A percentile compares a stretch with the other conserved stretches of the same genome.
These are phyloP conservation scores for Neurospora cerealis DNA, from an alignment of 495 filamentous ascomycete species.

Conservation along the genomic window DNA sequence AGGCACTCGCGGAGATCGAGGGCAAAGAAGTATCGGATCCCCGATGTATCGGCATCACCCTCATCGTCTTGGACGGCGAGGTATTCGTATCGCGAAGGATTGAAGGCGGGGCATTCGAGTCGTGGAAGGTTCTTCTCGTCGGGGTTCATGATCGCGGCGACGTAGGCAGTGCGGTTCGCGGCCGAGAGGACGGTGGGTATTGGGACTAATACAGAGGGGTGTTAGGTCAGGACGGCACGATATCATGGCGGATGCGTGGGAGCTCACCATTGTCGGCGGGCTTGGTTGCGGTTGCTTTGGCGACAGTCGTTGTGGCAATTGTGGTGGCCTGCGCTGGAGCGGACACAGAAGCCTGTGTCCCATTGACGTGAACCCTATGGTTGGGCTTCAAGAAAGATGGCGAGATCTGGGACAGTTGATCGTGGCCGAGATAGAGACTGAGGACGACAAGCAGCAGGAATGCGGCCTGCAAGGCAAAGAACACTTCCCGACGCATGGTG, in stretches of 20 bases:
- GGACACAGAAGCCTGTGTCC: not conserved
- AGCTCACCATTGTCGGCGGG: not conserved
- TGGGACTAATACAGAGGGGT: not conserved
- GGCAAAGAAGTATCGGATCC: slow-evolving; percentile 36
- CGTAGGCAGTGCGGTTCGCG: not conserved
- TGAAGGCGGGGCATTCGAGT: not conserved
- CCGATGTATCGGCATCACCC: not conserved
- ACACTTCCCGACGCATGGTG: not conserved
- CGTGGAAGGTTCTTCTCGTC: not conserved
- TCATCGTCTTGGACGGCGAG: not conserved
- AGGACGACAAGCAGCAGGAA: not conserved
- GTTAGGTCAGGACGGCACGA: not conserved
- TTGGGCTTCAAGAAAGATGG: not conserved
- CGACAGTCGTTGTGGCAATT: not conserved
- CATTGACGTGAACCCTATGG: not conserved
- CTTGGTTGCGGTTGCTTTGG: not conserved
- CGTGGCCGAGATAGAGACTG: not conserved
- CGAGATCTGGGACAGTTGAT: not conserved
- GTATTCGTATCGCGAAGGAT: not conserved
- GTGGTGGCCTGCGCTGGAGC: not conserved
- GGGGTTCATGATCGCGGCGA: not conserved
- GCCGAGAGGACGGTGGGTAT: not conserved
- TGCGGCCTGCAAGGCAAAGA: not conserved
- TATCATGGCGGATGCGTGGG: not conserved
- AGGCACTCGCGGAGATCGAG: slow-evolving; percentile 35